A percentile compares a stretch with the other conserved stretches of the same genome.
Conservation (phyloP, 805 yeast species). For the Komagataella mondaviorum region DNA sequence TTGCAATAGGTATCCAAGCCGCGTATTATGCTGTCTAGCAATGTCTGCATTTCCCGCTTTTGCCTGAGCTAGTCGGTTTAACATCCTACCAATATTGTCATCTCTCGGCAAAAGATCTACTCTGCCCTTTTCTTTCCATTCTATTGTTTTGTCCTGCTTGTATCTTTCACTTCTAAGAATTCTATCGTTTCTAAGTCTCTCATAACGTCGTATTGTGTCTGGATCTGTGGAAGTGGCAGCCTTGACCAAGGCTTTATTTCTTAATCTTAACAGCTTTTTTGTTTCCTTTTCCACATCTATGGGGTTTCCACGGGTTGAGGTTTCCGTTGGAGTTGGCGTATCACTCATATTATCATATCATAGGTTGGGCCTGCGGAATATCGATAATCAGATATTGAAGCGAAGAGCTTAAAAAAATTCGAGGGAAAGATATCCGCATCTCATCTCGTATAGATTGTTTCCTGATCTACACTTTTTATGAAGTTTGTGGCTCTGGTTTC, state of each 20-base stretch:
- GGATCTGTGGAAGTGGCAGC: constrained; percentile 12
- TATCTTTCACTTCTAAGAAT: constrained; percentile 4
- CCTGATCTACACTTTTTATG: constrained; percentile 28
- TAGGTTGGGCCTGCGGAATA: not conserved
- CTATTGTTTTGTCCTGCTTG: not conserved
- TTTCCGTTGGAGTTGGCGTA: not conserved
- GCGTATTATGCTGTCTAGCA: not conserved
- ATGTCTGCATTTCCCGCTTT: not conserved
- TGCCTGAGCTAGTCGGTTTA: not conserved
- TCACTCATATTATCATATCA: not conserved
- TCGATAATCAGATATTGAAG: not conserved
- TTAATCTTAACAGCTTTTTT: constrained; percentile 6
- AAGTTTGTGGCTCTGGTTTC: constrained; percentile 85
- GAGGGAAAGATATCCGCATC: not conserved
- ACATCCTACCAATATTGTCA: not conserved
- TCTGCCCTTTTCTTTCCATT: not conserved
- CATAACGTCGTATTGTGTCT: constrained; percentile 7
- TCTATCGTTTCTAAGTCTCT: constrained; percentile 10
- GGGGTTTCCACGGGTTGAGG: not conserved
- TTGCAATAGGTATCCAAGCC: not conserved
- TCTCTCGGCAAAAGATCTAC: not conserved
- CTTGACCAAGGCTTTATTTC: constrained; percentile 9
- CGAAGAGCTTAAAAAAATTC: not conserved
- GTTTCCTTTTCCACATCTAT: constrained; percentile 8
- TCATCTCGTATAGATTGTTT: not conserved